Evolutionary conservation across 495 filamentous ascomycete genomes (phyloP), one percentile per base, ranked within the genome.

Genomic region (Tuber melanosporum): DNA sequence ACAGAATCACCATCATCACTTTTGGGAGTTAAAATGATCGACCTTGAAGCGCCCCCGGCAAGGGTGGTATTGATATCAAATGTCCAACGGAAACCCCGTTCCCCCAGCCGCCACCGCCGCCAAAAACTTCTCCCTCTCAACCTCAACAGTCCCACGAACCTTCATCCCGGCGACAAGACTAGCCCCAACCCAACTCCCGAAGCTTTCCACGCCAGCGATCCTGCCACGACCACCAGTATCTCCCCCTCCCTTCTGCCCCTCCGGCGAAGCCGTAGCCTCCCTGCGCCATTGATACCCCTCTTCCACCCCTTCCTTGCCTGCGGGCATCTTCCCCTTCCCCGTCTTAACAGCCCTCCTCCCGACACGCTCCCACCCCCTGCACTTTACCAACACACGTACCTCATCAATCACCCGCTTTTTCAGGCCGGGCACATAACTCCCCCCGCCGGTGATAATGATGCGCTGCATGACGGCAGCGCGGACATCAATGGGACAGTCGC

Each of bases 181-280:
- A 7, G 91, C 94, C 26, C 95, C 95, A 49, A 91, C 90, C 95
- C 95, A 99, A 9, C 93, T 87, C 0, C 95, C 95, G 0, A 98
- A 86, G 8, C 92, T 93, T 81, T 96, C 92, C 19, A 98, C 86
- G 22, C 91, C 92, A 3, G 93, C 89, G 39, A 97, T 84, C 26
- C 88, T 73, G 15, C 83, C 10, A 92, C 93, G 26, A 19, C 41
- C 71, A 5, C n/a, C 12, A 32, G 26, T 32, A 32, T 32, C 57
- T 19, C 22, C 32, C 32, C 32, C 39, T 41, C 39, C 39, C 39
- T 74, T 70, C 2, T n/a, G 71, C 4, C 71, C 73, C 47, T 62
- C 77, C 3, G 44, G 78, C 36, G 77, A 74, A 15, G 78, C 73
- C 26, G 70, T 42, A 85, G 83, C 1, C 86, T 73, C 47, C 19